Percentiles rank a stretch among this genome's conserved stretches.
Evolutionary conservation across 1,284 basidiomycete species (phyloP).

Genomic region (Apiotrichum mycotoxinovorans): DNA sequence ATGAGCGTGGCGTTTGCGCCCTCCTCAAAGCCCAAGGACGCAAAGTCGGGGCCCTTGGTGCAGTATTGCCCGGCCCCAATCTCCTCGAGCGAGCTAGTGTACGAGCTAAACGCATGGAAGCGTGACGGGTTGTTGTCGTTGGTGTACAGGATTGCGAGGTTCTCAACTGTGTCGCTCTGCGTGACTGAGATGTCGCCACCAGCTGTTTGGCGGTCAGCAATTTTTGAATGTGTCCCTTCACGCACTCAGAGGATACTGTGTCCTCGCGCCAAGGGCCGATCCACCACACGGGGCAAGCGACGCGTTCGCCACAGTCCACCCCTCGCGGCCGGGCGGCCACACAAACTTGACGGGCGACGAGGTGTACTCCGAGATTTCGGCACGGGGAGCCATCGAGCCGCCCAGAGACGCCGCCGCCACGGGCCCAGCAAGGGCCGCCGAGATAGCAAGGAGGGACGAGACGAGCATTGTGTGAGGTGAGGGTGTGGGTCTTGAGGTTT

Average conservation of each 20-base stretch:
- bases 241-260: constrained; percentile 19
- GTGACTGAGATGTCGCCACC: constrained; percentile 28
- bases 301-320: constrained; percentile 22
- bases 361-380: constrained; percentile 12
- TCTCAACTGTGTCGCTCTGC: constrained; percentile 14
- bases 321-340: constrained; percentile 21
- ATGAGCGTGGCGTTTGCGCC: constrained; percentile 33
- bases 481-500: no score
- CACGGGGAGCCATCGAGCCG: neutral
- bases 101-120: constrained; percentile 33
- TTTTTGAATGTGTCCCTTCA: neutral
- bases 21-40: constrained; percentile 21
- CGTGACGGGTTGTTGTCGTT: constrained; percentile 22
- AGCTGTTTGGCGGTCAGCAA: neutral
- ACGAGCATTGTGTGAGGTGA: neutral
- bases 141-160: constrained; percentile 26
- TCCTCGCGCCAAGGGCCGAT: constrained; percentile 7
- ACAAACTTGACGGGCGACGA: constrained; percentile 18
- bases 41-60: constrained; percentile 31
- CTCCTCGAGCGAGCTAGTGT: constrained; percentile 24
- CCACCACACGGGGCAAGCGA: constrained; percentile 28
- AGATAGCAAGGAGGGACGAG: neutral
- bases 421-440: neutral
- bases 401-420: neutral
- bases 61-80: constrained; percentile 32